These are phyloP conservation scores for Plasmodium gallinaceum DNA, from an alignment of 169 alveolate genomes.

Conservation along the genomic window DNA sequence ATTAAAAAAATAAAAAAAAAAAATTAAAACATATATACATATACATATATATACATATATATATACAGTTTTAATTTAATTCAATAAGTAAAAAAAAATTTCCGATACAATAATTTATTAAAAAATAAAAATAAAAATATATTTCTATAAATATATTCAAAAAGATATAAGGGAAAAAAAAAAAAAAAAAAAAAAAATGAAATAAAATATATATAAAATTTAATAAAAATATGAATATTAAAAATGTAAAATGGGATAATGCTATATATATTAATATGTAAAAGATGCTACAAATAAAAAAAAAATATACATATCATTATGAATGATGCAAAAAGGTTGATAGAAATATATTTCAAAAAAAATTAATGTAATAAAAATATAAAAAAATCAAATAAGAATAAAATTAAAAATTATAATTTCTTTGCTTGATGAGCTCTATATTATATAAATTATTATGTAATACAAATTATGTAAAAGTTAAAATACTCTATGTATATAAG, in stretches of 20 bases:
- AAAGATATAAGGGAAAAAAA: too few relatives aligned
- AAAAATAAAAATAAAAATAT: neutral
- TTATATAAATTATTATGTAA: conserved; percentile 6
- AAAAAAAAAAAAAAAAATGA: neutral
- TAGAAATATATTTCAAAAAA: conserved; percentile 1
- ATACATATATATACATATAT: too few relatives aligned
- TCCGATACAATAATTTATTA: too few relatives aligned
- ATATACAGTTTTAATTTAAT: too few relatives aligned
- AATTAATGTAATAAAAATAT: neutral
- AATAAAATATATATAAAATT: neutral
- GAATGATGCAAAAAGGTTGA: neutral
- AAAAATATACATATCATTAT: neutral
- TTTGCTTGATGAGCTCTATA: conserved; percentile 18
- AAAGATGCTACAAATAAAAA: neutral
- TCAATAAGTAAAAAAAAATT: too few relatives aligned
- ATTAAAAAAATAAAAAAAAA: too few relatives aligned
- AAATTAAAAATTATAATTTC: conserved; percentile 6
- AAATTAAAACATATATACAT: too few relatives aligned
- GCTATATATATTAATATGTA: neutral
- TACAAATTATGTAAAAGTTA: conserved; percentile 24
- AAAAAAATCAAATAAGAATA: conserved; percentile 34
- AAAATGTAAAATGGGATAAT: conserved; percentile 7
- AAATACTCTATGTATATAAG: neutral
- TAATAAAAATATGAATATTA: conserved; percentile 2
- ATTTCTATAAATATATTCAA: neutral